Conservation (phyloP, 2,329 filamentous ascomycete genomes). For the Nectriaceae sp. region DNA sequence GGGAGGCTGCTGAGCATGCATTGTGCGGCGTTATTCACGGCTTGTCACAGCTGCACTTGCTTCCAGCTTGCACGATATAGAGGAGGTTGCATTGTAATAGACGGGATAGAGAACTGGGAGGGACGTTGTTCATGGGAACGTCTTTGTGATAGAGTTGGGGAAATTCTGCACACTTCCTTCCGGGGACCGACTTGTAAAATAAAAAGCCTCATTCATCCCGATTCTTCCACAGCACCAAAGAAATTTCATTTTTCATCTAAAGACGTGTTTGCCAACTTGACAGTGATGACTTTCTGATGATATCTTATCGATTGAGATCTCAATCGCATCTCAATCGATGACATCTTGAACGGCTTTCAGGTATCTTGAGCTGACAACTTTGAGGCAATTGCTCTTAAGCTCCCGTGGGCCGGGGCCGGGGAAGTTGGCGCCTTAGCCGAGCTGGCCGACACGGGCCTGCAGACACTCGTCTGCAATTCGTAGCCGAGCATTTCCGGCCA, state of each 20-base stretch:
- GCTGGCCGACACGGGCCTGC: conserved; percentile 11
- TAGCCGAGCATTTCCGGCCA: conserved; percentile 30
- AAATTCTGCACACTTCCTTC: conserved; percentile 35
- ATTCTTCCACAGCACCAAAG: conserved; percentile 35
- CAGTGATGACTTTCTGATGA: conserved; percentile 3
- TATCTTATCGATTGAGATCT: conserved; percentile 14
- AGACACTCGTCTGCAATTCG: conserved; percentile 25
- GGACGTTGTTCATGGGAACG: conserved; percentile 34
- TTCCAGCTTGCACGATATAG: conserved; percentile 37
- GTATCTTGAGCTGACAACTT: conserved; percentile 8
- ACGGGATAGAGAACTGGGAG: conserved; percentile 43
- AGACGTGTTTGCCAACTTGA: conserved; percentile 7
- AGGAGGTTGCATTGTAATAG: conserved; percentile 42
- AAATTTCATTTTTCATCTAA: conserved; percentile 28
- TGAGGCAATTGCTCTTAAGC: conserved; percentile 33
- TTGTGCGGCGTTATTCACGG: conserved; percentile 29
- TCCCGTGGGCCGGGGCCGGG: conserved; percentile 33
- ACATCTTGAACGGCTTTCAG: conserved; percentile 15
- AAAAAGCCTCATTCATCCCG: conserved; percentile 45
- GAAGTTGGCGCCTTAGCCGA: conserved; percentile 27
- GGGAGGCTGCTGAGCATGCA: conserved; percentile 29
- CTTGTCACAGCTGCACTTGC: conserved; percentile 27
- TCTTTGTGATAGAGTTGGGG: conserved; percentile 39
- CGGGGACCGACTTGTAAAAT: conserved; percentile 44
- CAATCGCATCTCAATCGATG: conserved; percentile 24